Conservation (phyloP, 192 early-diverging fungal genomes). For the Chytriomyces sp. region DNA sequence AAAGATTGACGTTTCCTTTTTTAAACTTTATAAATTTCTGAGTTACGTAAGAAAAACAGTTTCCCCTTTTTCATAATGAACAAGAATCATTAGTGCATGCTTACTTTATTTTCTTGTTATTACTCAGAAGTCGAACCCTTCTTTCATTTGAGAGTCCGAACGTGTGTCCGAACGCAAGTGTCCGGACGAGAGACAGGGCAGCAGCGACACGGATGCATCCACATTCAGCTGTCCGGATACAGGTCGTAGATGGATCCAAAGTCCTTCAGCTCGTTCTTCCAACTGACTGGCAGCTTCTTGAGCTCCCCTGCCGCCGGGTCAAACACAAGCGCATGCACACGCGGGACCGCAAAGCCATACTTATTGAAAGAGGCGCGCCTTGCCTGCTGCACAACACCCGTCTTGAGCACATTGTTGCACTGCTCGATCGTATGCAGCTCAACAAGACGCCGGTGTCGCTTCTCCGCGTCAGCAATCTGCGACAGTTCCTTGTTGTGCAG, state of each 20-base stretch:
- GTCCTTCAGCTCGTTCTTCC: slow-evolving; percentile 29
- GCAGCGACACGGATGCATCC: too few relatives aligned
- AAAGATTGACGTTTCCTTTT: too few relatives aligned
- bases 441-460: slow-evolving; percentile 47
- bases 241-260: slow-evolving; percentile 27
- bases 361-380: slow-evolving; percentile 15
- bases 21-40: too few relatives aligned
- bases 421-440: slow-evolving; percentile 62
- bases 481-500: slow-evolving; percentile 60
- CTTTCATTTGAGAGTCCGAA: too few relatives aligned
- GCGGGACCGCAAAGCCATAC: slow-evolving; percentile 11
- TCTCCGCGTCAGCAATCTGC: slow-evolving; percentile 33
- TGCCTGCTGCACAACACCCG: slow-evolving; percentile 9
- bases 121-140: too few relatives aligned
- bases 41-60: too few relatives aligned
- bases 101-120: too few relatives aligned
- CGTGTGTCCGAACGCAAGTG: too few relatives aligned
- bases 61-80: too few relatives aligned
- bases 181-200: too few relatives aligned
- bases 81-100: too few relatives aligned
- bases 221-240: slow-evolving; percentile 10
- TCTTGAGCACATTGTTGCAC: slow-evolving; percentile 24
- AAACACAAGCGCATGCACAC: slow-evolving; percentile 26
- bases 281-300: slow-evolving; percentile 24
- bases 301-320: slow-evolving; percentile 22